Conservation (phyloP, 768 basidiomycete species). For the Fomitopsis serialis region DNA sequence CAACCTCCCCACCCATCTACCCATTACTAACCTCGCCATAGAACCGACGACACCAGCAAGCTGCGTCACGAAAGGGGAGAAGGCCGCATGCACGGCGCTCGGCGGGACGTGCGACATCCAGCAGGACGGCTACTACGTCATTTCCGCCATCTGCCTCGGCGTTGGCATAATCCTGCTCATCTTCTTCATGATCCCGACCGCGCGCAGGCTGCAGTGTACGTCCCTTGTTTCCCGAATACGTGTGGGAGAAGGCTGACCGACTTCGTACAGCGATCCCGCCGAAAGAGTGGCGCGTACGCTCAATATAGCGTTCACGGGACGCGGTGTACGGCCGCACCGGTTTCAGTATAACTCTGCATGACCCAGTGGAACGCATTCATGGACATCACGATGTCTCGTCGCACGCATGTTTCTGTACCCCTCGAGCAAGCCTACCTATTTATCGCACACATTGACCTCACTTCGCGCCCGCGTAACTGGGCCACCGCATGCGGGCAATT, state of each 20-base stretch:
- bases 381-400: too few species aligned
- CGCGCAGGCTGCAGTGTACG: constrained; percentile 81
- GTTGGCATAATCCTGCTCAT: constrained; percentile 71
- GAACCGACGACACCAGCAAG: constrained; percentile 54
- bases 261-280: constrained; percentile 51
- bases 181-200: constrained; percentile 77
- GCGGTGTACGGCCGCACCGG: neutral
- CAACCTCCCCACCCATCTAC: constrained; percentile 4
- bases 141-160: constrained; percentile 69
- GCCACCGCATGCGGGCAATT: too few species aligned
- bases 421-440: too few species aligned
- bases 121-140: constrained; percentile 88
- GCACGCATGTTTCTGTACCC: too few species aligned
- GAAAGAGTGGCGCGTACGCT: constrained; percentile 66
- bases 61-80: constrained; percentile 91
- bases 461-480: too few species aligned
- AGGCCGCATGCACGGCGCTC: constrained; percentile 64
- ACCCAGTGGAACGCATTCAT: too few species aligned
- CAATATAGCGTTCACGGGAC: constrained; percentile 18
- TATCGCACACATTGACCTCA: too few species aligned
- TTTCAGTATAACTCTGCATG: too few species aligned
- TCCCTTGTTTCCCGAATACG: constrained; percentile 2
- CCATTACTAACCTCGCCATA: constrained; percentile 49
- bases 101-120: constrained; percentile 79
- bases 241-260: neutral